Evolutionary conservation across 2,329 filamentous ascomycete genomes (phyloP), one percentile per base, ranked within the genome.

Genomic region (Clathrospora elynae): DNA sequence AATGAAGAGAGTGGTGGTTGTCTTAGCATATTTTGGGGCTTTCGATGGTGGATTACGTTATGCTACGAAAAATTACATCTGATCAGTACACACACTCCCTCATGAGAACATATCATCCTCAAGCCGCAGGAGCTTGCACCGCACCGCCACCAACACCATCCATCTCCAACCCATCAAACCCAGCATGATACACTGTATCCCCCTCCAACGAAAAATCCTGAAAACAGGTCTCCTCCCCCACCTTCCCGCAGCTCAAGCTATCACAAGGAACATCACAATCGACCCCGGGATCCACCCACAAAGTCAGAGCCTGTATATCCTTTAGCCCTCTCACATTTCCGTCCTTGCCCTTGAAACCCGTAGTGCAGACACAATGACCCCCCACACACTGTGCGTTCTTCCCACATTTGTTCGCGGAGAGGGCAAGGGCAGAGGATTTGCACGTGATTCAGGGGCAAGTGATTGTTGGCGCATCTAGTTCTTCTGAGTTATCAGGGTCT

Each of bases 181-280:
- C 51, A 4, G 31, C 35, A 20, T 26, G n/a, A n/a, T n/a, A n/a
- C n/a, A n/a, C n/a, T n/a, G n/a, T n/a, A n/a, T n/a, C n/a, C n/a
- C n/a, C n/a, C n/a, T n/a, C n/a, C n/a, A n/a, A n/a, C n/a, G n/a
- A n/a, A n/a, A n/a, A n/a, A n/a, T n/a, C n/a, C n/a, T n/a, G n/a
- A n/a, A n/a, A n/a, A n/a, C n/a, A n/a, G n/a, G n/a, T 23, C 17
- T 39, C 19, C 35, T 42, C 42, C 32, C 32, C 22, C n/a, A 49
- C 53, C 36, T 55, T 49, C 11, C 18, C 35, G 23, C 51, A 57
- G 8, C 43, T 42, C 26, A 40, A 12, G 5, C n/a, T 25, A 14
- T 49, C 40, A 17, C 51, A 57, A 8, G 22, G 25, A 2, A 36
- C 31, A 29, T 42, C 42, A 23, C 54, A 55, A 14, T 22, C 42